Percentiles rank a stretch among this genome's conserved stretches.
Conservation (phyloP, 2,329 filamentous ascomycete genomes). For the Xylariomycetidae sp. region DNA sequence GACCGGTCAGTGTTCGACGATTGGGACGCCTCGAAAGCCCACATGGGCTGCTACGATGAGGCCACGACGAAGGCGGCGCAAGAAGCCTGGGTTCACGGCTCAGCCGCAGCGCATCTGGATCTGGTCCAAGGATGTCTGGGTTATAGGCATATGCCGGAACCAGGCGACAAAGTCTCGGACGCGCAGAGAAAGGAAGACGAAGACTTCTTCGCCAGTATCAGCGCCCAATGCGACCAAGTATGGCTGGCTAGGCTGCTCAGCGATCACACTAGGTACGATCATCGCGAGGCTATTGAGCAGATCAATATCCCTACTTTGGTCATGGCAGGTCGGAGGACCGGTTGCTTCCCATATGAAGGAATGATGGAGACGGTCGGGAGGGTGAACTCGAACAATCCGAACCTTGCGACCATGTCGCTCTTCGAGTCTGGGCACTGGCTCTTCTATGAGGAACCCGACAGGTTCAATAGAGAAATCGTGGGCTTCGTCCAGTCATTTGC, state of each 20-base stretch:
- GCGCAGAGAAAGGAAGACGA: constrained; percentile 25
- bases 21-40: constrained; percentile 29
- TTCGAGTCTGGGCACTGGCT: constrained; percentile 36
- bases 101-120: constrained; percentile 26
- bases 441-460: constrained; percentile 35
- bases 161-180: constrained; percentile 16
- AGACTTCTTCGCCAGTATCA: constrained; percentile 31
- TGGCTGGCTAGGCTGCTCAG: constrained; percentile 34
- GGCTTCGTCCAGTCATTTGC: constrained; percentile 24
- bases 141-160: constrained; percentile 25
- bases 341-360: constrained; percentile 34
- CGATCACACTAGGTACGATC: constrained; percentile 37
- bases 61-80: constrained; percentile 34
- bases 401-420: constrained; percentile 22
- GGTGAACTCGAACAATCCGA: constrained; percentile 17
- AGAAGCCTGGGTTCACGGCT: constrained; percentile 44
- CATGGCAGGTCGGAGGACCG: constrained; percentile 30
- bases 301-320: constrained; percentile 31
- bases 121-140: constrained; percentile 32
- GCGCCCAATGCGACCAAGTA: constrained; percentile 27
- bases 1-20: constrained; percentile 27
- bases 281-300: constrained; percentile 34
- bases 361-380: constrained; percentile 31
- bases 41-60: constrained; percentile 35
- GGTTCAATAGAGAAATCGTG: constrained; percentile 30